Conservation (phyloP, 139 green algal species). For the Tetradesmus lagerheimii region DNA sequence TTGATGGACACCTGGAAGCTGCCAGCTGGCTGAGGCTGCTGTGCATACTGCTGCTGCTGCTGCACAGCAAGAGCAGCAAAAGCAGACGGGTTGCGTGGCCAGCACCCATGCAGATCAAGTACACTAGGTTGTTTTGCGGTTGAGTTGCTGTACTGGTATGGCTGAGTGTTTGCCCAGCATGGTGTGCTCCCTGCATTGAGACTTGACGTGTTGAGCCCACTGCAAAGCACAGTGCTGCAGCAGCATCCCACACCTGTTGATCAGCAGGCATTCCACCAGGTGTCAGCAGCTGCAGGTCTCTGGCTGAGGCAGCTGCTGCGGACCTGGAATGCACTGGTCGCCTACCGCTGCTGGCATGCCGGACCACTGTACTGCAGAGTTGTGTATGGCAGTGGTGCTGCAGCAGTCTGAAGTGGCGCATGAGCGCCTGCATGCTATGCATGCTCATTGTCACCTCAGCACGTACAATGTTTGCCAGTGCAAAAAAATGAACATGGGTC, state of each 20-base stretch:
- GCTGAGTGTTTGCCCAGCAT: not conserved
- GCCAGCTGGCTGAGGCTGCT: conserved; percentile 13
- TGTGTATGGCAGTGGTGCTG: not conserved
- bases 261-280: not conserved
- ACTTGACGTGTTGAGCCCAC: too few relatives aligned
- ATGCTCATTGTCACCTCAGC: not conserved
- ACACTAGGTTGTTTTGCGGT: not conserved
- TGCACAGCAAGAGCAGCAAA: not conserved
- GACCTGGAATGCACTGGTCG: not conserved
- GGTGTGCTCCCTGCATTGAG: not conserved
- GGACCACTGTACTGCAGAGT: not conserved
- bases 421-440: not conserved
- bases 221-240: not conserved
- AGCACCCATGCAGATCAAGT: not conserved
- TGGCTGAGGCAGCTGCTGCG: not conserved
- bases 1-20: conserved; percentile 1
- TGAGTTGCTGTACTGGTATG: too few relatives aligned
- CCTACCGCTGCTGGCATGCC: not conserved
- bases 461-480: too few relatives aligned
- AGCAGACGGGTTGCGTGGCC: not conserved
- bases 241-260: not conserved
- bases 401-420: not conserved
- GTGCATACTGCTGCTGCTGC: conserved; percentile 8
- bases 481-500: not conserved
- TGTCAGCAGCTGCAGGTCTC: not conserved